Conservation (phyloP, 2,329 filamentous ascomycete species). For the Penicillium psychrosexuale region DNA sequence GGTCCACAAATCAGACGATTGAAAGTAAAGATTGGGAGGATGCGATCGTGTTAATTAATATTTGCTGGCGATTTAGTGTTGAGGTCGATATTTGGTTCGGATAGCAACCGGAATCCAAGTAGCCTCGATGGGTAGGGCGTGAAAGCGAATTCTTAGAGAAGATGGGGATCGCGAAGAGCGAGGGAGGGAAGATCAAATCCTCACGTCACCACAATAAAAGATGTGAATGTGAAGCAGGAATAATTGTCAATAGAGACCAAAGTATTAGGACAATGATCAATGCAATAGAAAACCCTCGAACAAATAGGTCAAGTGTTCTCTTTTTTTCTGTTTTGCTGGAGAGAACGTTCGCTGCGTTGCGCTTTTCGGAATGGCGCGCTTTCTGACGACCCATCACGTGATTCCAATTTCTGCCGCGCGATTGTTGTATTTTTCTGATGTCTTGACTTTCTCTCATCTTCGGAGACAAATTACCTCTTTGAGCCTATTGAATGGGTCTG, state of each 20-base stretch:
- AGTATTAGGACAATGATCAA: slow-evolving; percentile 5
- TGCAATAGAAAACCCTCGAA: slow-evolving; percentile 1
- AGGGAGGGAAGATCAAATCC: slow-evolving; percentile 5
- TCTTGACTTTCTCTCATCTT: slow-evolving; percentile 3
- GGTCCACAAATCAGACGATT: slow-evolving; percentile 3
- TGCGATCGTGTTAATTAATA: slow-evolving; percentile 10
- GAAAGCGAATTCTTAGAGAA: slow-evolving; percentile 22
- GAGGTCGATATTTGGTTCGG: slow-evolving; percentile 22
- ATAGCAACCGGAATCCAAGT: slow-evolving; percentile 18
- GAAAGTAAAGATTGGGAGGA: slow-evolving; percentile 7
- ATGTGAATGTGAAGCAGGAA: neutral
- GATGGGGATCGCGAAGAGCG: slow-evolving; percentile 29
- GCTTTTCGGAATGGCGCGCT: slow-evolving; percentile 31
- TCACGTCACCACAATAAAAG: slow-evolving; percentile 2
- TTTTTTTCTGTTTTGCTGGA: slow-evolving; percentile 2
- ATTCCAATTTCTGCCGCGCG: slow-evolving; percentile 28
- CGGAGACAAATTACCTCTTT: neutral
- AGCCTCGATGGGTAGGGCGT: slow-evolving; percentile 29
- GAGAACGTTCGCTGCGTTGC: slow-evolving; percentile 13
- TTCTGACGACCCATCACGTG: slow-evolving; percentile 37
- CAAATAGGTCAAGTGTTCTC: slow-evolving; percentile 1
- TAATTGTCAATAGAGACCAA: neutral
- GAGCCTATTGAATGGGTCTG: slow-evolving; percentile 10
- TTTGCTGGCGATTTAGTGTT: slow-evolving; percentile 16
- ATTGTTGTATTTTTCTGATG: slow-evolving; percentile 7